Conservation (phyloP, 345 rosid species). For the Citrus mangshanensis region DNA sequence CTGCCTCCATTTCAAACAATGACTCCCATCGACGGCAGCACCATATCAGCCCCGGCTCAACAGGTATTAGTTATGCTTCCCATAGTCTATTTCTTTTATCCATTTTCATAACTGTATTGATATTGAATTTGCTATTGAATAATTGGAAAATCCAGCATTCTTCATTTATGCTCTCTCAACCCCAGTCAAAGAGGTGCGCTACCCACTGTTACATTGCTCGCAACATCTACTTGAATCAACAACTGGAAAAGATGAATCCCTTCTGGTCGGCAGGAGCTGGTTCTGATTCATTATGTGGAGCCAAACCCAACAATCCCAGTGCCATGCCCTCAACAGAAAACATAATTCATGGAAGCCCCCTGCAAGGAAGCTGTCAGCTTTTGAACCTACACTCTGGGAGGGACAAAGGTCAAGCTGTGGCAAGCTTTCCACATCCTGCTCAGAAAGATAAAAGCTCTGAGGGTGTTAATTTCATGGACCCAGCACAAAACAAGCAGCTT, state of each 20-base stretch:
- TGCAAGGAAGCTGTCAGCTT: constrained; percentile 30
- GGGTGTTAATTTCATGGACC: constrained; percentile 15
- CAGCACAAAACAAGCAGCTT: constrained; percentile 30
- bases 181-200: constrained; percentile 52
- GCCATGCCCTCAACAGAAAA: constrained; percentile 15
- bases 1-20: constrained; percentile 30
- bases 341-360: constrained; percentile 21
- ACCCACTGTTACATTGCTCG: constrained; percentile 55
- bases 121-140: constrained; percentile 14
- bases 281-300: constrained; percentile 27
- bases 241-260: constrained; percentile 35
- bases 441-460: constrained; percentile 36
- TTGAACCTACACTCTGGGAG: constrained; percentile 32
- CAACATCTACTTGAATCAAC: constrained; percentile 52
- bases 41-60: constrained; percentile 22
- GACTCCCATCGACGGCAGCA: constrained; percentile 29
- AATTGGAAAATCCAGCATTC: constrained; percentile 24
- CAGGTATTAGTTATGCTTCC: constrained; percentile 28
- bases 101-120: background rate
- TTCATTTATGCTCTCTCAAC: constrained; percentile 33
- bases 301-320: constrained; percentile 26
- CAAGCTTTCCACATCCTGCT: constrained; percentile 13
- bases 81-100: background rate
- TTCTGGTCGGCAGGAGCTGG: constrained; percentile 35
- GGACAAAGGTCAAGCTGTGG: constrained; percentile 23